Evolutionary conservation across 805 yeast species (phyloP), one percentile per base, ranked within the genome.

Genomic region (Barnettozyma wickerhamii): DNA sequence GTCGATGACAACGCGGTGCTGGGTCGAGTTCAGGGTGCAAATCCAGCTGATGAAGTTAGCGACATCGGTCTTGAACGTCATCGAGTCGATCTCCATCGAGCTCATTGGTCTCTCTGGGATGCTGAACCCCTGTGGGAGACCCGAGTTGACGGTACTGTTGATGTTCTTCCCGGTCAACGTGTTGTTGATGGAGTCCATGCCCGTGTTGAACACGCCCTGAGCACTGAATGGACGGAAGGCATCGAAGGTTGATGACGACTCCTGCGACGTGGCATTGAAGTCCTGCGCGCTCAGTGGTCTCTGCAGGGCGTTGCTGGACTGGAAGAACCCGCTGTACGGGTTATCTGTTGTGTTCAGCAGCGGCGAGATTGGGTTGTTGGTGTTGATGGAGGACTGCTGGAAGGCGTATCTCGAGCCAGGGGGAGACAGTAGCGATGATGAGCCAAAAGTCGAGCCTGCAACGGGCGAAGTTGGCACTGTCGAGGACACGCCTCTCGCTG

Each of bases 1-100:
- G 50, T 77, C 83, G 44, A 77, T 66, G 59, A 76, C 72, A 37
- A 73, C 63, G 41, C 72, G 63, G 48, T 68, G 75, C 46, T 78
- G 81, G 34, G 67, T 68, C n/a, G 74, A 68, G 35, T 63, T 66
- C 56, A 79, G 64, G 47, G 64, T 65, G 38, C 68, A 68, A 45
- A 75, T 63, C 81, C 81, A 76, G 45, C 63, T 64, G 47, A 74
- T 66, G 47, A 74, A 63, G 46, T 68, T 69, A 40, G 69, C 63
- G 52, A 77, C 65, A 49, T 78, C 82, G 53, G 64, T 71, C 48
- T 69, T 71, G 52, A 74, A 74, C 43, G 68, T 66, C 13, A 49
- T 33, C 4, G 59, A 55, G 28, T 57, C 61, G 35, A 55, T 49
- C 34, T 57, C 60, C 59, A 55, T 51, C 13, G 61, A 45, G 23